Evolutionary conservation across 352 stramenopile genomes (phyloP), one percentile per base, ranked within the genome.

Genomic region (Globisporangium canariense): DNA sequence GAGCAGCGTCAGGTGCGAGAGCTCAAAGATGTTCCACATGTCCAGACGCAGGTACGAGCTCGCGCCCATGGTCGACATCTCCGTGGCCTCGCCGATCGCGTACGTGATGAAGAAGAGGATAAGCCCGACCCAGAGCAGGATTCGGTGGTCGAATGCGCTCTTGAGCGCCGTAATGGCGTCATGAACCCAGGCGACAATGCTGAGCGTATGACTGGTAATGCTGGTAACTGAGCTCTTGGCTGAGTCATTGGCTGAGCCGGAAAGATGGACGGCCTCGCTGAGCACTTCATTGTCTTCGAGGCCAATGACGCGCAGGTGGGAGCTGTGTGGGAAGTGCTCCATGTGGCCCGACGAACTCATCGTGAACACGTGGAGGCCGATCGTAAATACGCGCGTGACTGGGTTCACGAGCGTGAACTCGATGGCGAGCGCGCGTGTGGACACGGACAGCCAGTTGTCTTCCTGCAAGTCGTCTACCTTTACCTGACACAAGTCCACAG

Each of bases 21-120:
- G 71, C 60, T 96, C 87, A 65, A 96, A 96, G 6, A 96, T 45
- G 73, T 96, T 96, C 87, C 87, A 96, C 80, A 93, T 90, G 66
- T 96, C 84, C 16, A 86, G 88, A 32, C 78, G 76, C 52, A 96
- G 67, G 58, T 96, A 96, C 56, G 86, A 88, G 11, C 67, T 67
- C 11, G 75, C 57, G 0, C 87, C 87, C 86, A 94, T 93, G 4
- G 83, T 93, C 32, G 59, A 76, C 79, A 96, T 94, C 57, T 92
- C 82, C 4, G 69, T 88, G 7, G 70, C 74, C 63, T 96, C 87
- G 25, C 87, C 84, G 43, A 93, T 90, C 32, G 77, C 86, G 58
- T 95, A 95, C 18, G 83, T 93, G 58, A 81, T 65, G 58, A 93
- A 87, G 58, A 95, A 95, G 16, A 85, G 43, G 32, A 89, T 65